Conservation (phyloP, 2,329 filamentous ascomycete species). For the Pseudocercospora fuligena region DNA sequence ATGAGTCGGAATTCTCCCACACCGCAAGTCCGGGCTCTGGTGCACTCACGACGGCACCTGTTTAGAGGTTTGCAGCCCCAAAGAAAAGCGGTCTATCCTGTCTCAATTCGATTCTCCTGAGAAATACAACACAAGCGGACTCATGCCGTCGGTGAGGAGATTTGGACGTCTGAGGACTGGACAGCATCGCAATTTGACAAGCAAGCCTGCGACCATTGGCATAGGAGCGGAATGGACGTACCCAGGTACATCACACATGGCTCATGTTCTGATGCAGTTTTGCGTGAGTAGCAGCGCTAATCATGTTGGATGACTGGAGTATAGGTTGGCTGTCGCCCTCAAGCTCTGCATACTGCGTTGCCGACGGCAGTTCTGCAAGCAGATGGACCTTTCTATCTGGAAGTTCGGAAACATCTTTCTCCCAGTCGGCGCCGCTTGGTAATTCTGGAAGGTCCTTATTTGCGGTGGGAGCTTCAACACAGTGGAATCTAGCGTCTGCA, state of each 20-base stretch:
- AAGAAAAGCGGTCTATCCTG: too few species aligned
- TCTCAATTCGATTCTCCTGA: too few species aligned
- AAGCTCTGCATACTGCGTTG: conserved; percentile 18
- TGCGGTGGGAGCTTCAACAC: background rate
- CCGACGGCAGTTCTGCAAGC: conserved; percentile 10
- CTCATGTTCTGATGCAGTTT: conserved; percentile 4
- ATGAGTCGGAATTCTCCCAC: too few species aligned
- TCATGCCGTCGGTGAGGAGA: too few species aligned
- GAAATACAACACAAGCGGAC: too few species aligned
- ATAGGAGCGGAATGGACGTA: too few species aligned
- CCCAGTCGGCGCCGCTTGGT: conserved; percentile 12
- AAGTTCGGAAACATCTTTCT: background rate
- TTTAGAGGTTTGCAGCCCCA: too few species aligned
- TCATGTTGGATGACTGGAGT: background rate
- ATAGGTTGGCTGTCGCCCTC: conserved; percentile 16
- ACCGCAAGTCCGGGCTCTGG: too few species aligned
- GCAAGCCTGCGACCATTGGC: background rate
- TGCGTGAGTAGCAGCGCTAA: conserved; percentile 8
- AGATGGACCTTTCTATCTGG: background rate
- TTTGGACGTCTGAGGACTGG: too few species aligned
- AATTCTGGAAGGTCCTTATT: conserved; percentile 18
- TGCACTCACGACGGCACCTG: too few species aligned
- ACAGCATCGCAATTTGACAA: too few species aligned
- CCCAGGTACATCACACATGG: background rate
- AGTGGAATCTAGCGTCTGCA: background rate